Percentiles rank a stretch among this genome's conserved stretches.
Conservation (phyloP, 352 stramenopile genomes). For the Globisporangium alternatum region DNA sequence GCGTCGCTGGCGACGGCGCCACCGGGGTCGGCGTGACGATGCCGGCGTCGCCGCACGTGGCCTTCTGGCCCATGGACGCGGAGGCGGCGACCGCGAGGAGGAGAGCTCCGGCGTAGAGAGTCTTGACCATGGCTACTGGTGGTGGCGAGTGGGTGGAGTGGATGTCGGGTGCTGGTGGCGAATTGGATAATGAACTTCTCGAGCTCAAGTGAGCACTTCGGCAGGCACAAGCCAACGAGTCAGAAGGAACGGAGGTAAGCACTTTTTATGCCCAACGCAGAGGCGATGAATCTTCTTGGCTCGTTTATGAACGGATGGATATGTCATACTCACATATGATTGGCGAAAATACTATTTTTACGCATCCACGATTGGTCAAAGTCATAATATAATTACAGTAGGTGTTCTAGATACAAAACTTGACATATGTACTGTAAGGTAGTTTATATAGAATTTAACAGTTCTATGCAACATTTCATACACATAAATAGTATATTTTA, state of each 20-base stretch:
- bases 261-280: background rate
- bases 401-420: no score
- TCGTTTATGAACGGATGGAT: background rate
- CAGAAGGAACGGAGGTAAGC: background rate
- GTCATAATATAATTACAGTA: no score
- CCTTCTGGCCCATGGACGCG: slow-evolving; percentile 23
- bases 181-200: background rate
- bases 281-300: background rate
- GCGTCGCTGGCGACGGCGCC: slow-evolving; percentile 8
- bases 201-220: background rate
- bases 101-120: slow-evolving; percentile 29
- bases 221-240: background rate
- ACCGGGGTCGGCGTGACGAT: slow-evolving; percentile 26
- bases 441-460: no score
- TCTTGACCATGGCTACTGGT: slow-evolving; percentile 36
- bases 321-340: background rate
- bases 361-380: no score
- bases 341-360: no score
- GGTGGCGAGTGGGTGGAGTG: background rate
- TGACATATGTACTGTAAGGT: no score
- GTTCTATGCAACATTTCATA: no score
- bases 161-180: background rate
- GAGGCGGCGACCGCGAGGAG: slow-evolving; percentile 25
- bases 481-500: no score
- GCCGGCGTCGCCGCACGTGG: slow-evolving; percentile 26